Percentiles rank a stretch among this genome's conserved stretches.
Conservation (phyloP, 768 basidiomycete species). For the Boletus rex-veris region DNA sequence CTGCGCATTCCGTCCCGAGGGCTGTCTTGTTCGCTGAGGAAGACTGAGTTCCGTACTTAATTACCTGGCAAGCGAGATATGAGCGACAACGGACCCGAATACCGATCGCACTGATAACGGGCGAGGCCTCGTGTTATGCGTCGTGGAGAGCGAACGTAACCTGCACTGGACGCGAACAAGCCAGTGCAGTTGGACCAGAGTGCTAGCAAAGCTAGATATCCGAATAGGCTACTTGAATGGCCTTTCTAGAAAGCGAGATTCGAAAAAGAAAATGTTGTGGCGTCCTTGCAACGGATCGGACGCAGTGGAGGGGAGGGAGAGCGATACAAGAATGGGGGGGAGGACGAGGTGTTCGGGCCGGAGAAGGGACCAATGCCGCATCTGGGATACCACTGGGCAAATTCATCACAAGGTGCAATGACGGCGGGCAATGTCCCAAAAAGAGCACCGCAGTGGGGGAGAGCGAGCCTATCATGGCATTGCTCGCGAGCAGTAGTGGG, state of each 20-base stretch:
- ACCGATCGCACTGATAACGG: neutral
- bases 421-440: too few relatives aligned
- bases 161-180: neutral
- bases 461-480: constrained; percentile 14
- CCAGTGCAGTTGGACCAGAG: too few relatives aligned
- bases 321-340: constrained; percentile 15
- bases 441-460: constrained; percentile 2
- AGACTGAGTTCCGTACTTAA: neutral
- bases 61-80: neutral
- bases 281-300: neutral
- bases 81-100: constrained; percentile 14
- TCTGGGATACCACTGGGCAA: too few relatives aligned
- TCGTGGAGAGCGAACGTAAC: neutral
- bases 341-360: neutral
- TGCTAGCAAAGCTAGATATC: too few relatives aligned
- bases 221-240: too few relatives aligned
- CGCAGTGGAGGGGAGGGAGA: neutral
- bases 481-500: too few relatives aligned
- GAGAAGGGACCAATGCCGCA: too few relatives aligned
- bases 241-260: too few relatives aligned
- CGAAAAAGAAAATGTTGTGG: neutral
- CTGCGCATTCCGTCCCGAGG: constrained; percentile 13
- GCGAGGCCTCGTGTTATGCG: constrained; percentile 5
- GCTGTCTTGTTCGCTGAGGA: constrained; percentile 4
- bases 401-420: neutral